Conservation (phyloP, 257 asterid genomes). For the Scutellaria barbata region DNA sequence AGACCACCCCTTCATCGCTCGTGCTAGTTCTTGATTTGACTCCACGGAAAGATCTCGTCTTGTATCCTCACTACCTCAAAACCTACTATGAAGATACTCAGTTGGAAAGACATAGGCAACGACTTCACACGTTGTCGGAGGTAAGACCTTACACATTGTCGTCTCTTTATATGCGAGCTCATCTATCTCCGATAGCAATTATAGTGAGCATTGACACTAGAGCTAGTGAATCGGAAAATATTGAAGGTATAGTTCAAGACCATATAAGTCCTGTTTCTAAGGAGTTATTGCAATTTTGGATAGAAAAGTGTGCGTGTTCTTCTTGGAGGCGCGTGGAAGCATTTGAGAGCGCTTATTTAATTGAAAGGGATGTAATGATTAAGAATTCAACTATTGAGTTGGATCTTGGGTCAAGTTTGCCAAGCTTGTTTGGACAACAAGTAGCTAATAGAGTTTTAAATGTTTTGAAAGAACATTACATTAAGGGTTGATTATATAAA, state of each 20-base stretch:
- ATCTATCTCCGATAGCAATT: slow-evolving; percentile 71
- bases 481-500: background rate
- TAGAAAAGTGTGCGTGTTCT: slow-evolving; percentile 64
- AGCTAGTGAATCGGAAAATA: slow-evolving; percentile 25
- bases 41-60: slow-evolving; percentile 76
- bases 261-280: slow-evolving; percentile 61
- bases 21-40: slow-evolving; percentile 73
- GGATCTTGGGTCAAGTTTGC: slow-evolving; percentile 74
- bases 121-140: slow-evolving; percentile 54
- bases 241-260: slow-evolving; percentile 61
- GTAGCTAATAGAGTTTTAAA: slow-evolving; percentile 54
- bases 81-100: slow-evolving; percentile 78
- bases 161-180: slow-evolving; percentile 58
- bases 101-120: slow-evolving; percentile 67
- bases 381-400: slow-evolving; percentile 67
- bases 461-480: slow-evolving; percentile 51
- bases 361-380: slow-evolving; percentile 55
- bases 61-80: slow-evolving; percentile 70
- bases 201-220: slow-evolving; percentile 49
- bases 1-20: slow-evolving; percentile 66
- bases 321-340: slow-evolving; percentile 52
- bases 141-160: slow-evolving; percentile 67
- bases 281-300: slow-evolving; percentile 65
- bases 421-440: slow-evolving; percentile 80
- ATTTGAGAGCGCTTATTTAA: slow-evolving; percentile 50